Percentiles rank a stretch among this genome's conserved stretches.
Evolutionary conservation across 2,329 filamentous ascomycete genomes (phyloP).

Genomic region (Phoma sp.): DNA sequence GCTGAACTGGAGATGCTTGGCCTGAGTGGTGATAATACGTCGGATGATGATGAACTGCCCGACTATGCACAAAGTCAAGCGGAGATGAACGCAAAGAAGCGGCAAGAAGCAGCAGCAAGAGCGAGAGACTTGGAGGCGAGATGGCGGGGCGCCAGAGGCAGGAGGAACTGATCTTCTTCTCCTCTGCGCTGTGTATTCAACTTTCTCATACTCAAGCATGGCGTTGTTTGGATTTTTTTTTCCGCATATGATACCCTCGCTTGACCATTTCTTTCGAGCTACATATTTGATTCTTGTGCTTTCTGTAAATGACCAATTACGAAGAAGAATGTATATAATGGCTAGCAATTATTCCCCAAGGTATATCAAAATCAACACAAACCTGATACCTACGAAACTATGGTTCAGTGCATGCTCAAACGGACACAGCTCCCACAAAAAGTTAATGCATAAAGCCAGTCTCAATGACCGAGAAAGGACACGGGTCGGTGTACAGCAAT

Average conservation of each 20-base stretch:
- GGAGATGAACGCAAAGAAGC: conserved; percentile 51
- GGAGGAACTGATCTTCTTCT: conserved; percentile 5
- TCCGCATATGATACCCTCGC: conserved; percentile 11
- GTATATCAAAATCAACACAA: no score
- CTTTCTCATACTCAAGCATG: not conserved
- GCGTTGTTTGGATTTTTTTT: not conserved
- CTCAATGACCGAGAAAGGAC: not conserved
- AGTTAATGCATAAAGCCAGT: not conserved
- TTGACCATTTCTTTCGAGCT: not conserved
- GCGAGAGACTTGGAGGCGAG: conserved; percentile 55
- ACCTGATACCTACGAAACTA: no score
- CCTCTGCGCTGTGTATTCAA: not conserved
- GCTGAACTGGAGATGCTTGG: conserved; percentile 42
- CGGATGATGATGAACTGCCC: conserved; percentile 52
- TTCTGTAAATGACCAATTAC: not conserved
- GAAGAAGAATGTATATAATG: not conserved
- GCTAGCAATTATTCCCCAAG: not conserved
- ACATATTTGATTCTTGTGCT: no score
- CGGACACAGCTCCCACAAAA: not conserved
- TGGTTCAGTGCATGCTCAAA: no score
- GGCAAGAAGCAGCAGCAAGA: conserved; percentile 52
- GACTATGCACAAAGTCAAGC: conserved; percentile 58
- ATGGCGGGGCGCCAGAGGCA: conserved; percentile 44
- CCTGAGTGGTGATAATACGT: conserved; percentile 40
- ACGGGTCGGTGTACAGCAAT: not conserved